Base-by-base conservation (phyloP, 441 rosid genomes). In the Cnidoscolus chayamansa region DNA sequence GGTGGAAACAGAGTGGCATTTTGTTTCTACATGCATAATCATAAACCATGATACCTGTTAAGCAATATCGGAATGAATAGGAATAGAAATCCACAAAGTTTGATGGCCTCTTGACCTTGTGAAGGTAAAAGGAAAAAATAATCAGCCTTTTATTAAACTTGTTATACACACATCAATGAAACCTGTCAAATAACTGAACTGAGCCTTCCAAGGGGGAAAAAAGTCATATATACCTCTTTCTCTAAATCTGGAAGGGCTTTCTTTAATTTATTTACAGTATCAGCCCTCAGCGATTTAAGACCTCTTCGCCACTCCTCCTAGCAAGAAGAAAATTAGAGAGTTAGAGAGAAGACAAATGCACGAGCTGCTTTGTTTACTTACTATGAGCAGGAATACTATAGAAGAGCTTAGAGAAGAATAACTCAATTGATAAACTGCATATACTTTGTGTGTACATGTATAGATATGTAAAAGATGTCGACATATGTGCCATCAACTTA, bases 291-390 rank as follows among this genome's bases (percentile, higher is more conserved):
- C 43, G 89, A 84, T 84, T 88, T 91, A 11, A 95, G 83, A 69
- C 96, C 98, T 81, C 90, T 85, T 74, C 92, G 82, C 98, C 99
- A 92, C 78, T 95, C 99, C 72, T 91, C 97, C 99, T 95, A 74
- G 68, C 48, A 61, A 62, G 65, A 55, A 47, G 35, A 60, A 48
- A 35, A 32, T 84, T 86, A 32, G 17, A 17, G 0, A 70, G 15
- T 49, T 15, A 47, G 40, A 74, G 58, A 31, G 11, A 65, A 17
- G 17, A 71, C 7, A 19, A 31, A 47, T 45, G 70, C 25, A 55
- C n/a, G 47, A 10, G 47, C 50, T 35, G 35, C 20, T 32, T 40
- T 43, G 37, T 12, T 49, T 20, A 54, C 15, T 19, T 56, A 0
- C 31, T 13, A 37, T 12, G 61, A 25, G 25, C 25, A 25, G 56